Conservation (phyloP, 305 asterid genomes). For the Fraxinus velutina region DNA sequence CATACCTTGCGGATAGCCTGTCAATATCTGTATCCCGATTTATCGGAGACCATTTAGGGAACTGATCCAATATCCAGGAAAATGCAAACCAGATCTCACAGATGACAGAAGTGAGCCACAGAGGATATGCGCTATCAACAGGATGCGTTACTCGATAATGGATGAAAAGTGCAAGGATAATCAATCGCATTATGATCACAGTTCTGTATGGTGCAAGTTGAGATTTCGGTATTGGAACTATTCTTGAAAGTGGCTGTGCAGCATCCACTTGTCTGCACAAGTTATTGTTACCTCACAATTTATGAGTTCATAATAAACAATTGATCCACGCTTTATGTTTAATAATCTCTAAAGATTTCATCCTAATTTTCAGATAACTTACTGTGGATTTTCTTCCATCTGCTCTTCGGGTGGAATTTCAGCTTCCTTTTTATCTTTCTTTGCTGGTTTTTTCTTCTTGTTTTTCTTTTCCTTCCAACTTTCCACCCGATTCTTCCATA, state of each 20-base stretch:
- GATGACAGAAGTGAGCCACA: slow-evolving; percentile 92
- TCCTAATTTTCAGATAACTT: slow-evolving; percentile 28
- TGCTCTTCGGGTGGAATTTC: slow-evolving; percentile 64
- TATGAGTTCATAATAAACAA: background rate
- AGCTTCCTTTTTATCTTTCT: slow-evolving; percentile 46
- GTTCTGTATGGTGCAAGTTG: slow-evolving; percentile 71
- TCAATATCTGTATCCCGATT: slow-evolving; percentile 73
- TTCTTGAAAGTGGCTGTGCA: slow-evolving; percentile 67
- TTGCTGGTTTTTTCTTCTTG: slow-evolving; percentile 60
- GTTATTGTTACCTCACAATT: background rate
- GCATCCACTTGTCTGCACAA: slow-evolving; percentile 66
- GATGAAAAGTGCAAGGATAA: slow-evolving; percentile 72
- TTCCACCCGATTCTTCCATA: slow-evolving; percentile 96
- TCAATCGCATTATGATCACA: slow-evolving; percentile 70
- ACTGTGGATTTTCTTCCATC: slow-evolving; percentile 78
- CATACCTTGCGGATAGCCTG: slow-evolving; percentile 77
- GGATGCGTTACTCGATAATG: slow-evolving; percentile 95
- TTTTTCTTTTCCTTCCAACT: slow-evolving; percentile 97
- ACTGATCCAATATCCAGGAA: slow-evolving; percentile 97
- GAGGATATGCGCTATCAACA: slow-evolving; percentile 77
- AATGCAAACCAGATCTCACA: slow-evolving; percentile 98
- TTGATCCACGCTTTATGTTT: background rate
- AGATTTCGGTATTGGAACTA: slow-evolving; percentile 66
- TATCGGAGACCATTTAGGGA: slow-evolving; percentile 92
- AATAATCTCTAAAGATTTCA: background rate